Percentiles rank a stretch among this genome's conserved stretches.
Conservation (phyloP, 1,139 yeast genomes). For the Geotrichum klebahnii region DNA sequence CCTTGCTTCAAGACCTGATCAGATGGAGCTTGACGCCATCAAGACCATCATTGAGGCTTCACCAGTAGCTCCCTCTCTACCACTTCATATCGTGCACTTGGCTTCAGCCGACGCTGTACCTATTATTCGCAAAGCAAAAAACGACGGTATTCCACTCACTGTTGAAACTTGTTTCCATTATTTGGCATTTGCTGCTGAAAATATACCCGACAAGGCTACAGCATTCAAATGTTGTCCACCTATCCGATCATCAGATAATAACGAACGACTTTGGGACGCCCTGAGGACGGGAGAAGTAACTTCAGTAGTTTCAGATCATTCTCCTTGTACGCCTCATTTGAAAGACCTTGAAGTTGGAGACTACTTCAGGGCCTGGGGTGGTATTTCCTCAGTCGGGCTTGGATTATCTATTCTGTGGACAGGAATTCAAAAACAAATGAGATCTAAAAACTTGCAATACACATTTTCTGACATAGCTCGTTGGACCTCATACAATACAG, state of each 20-base stretch:
- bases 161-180: slow-evolving; percentile 96
- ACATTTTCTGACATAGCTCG: slow-evolving; percentile 58
- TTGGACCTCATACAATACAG: slow-evolving; percentile 82
- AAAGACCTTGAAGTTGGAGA: slow-evolving; percentile 80
- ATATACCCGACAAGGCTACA: slow-evolving; percentile 69
- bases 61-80: slow-evolving; percentile 49
- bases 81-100: slow-evolving; percentile 82
- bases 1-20: slow-evolving; percentile 81
- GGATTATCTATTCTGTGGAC: slow-evolving; percentile 80
- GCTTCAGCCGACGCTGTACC: slow-evolving; percentile 83
- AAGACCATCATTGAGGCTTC: slow-evolving; percentile 63
- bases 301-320: slow-evolving; percentile 92
- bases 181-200: slow-evolving; percentile 69
- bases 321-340: slow-evolving; percentile 90
- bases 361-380: slow-evolving; percentile 94
- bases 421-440: slow-evolving; percentile 52
- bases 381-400: slow-evolving; percentile 88
- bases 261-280: slow-evolving; percentile 73
- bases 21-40: slow-evolving; percentile 81
- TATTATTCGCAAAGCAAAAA: slow-evolving; percentile 58
- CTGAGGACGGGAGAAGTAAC: slow-evolving; percentile 60
- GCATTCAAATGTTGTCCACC: slow-evolving; percentile 95
- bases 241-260: slow-evolving; percentile 68
- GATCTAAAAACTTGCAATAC: slow-evolving; percentile 32
- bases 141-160: slow-evolving; percentile 54